A percentile compares a stretch with the other conserved stretches of the same genome.
phyloP scores from a whole-genome alignment of 257 asterid genomes.

The Galeopsis tetrahit region DNA sequence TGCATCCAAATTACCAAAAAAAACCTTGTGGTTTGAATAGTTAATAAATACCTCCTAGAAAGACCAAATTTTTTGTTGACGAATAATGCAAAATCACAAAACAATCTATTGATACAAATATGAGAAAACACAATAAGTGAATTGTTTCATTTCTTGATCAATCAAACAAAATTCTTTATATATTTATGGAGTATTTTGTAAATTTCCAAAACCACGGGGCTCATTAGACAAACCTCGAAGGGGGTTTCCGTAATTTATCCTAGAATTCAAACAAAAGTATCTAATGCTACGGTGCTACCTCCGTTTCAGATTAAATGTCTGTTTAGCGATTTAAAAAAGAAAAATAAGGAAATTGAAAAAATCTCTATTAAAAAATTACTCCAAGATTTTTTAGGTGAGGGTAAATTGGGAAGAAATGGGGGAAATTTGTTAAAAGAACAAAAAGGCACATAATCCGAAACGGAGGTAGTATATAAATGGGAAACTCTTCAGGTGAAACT shows the following conservation, averaged over 20 bases:
- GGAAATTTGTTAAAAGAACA: no score
- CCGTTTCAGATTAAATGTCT: no score
- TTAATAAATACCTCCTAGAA: background rate
- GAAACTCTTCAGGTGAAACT: no score
- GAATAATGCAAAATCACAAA: background rate
- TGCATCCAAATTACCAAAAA: background rate
- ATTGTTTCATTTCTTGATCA: background rate
- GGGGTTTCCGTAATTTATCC: background rate
- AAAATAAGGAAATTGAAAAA: no score
- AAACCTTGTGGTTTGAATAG: background rate
- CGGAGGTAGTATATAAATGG: no score
- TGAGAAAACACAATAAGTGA: background rate
- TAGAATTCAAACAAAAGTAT: no score
- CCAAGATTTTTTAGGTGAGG: no score
- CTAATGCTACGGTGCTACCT: no score
- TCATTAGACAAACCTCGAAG: background rate
- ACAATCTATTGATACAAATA: background rate
- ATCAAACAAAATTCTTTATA: background rate
- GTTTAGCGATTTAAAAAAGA: no score
- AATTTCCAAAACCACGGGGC: background rate
- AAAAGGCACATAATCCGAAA: no score
- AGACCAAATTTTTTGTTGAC: background rate
- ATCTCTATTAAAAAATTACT: no score
- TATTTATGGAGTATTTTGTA: background rate
- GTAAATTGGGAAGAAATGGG: no score